These are phyloP conservation scores for Brassica napus DNA, from an alignment of 345 rosid genomes.

Conservation along the genomic window Da-Ae NC_063438.1:24478001-24478500, in stretches of 20 bases:
- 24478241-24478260: not conserved
- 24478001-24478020: not conserved
- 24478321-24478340: not conserved
- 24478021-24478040: not conserved
- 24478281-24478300: not conserved
- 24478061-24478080: not conserved
- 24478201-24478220: not conserved
- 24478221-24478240: not conserved
- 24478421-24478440: not conserved
- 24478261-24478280: not conserved
- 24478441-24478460: not conserved
- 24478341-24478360: conserved; percentile 20
- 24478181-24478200: not conserved
- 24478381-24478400: conserved; percentile 1
- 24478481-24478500: conserved; percentile 50
- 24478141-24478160: not conserved
- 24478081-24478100: not conserved
- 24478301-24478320: conserved; percentile 1
- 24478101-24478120: not conserved
- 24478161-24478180: not conserved
- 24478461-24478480: conserved; percentile 27
- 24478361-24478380: conserved; percentile 32
- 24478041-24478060: not conserved
- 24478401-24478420: conserved; percentile 1
- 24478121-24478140: not conserved